Evolutionary conservation across 208 protist species (phyloP).

Genomic region (Trypanosoma grayi): DNA sequence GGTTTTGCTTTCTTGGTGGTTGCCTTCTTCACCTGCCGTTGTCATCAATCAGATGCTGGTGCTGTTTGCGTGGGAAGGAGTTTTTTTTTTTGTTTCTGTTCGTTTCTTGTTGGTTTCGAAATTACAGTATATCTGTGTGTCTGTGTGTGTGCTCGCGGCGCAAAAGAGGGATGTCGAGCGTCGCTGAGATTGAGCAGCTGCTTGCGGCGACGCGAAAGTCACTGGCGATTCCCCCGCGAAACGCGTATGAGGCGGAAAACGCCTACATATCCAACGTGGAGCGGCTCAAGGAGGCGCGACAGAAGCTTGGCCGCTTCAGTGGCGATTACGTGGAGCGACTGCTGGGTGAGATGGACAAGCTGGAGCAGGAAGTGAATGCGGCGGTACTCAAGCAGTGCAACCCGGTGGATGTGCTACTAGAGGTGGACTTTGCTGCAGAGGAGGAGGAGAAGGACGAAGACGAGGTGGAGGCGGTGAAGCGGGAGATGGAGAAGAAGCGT

Average conservation of each 20-base stretch:
- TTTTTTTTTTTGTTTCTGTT: constrained; percentile 7
- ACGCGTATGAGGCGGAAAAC: constrained; percentile 60
- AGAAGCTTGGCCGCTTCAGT: constrained; percentile 36
- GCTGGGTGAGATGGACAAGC: constrained; percentile 19
- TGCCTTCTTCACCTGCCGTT: too few species aligned
- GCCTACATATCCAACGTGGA: constrained; percentile 38
- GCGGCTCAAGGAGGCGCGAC: constrained; percentile 31
- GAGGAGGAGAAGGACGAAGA: constrained; percentile 31
- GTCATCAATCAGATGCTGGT: too few species aligned
- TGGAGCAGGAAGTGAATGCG: constrained; percentile 29
- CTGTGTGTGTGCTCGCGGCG: not conserved
- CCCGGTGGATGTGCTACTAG: constrained; percentile 26
- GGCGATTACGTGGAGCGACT: constrained; percentile 57
- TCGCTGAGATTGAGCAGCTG: constrained; percentile 38
- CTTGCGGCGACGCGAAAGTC: constrained; percentile 42
- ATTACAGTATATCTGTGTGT: constrained; percentile 11
- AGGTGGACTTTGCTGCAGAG: constrained; percentile 22
- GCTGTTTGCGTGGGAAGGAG: too few species aligned
- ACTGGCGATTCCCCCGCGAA: constrained; percentile 47
- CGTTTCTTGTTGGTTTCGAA: constrained; percentile 4
- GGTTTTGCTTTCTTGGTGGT: not conserved
- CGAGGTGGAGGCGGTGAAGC: constrained; percentile 21
- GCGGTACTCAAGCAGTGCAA: not conserved
- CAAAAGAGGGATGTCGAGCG: constrained; percentile 10
- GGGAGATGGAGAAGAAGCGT: constrained; percentile 26